Percentiles rank a stretch among this genome's conserved stretches.
These are phyloP conservation scores for Dothiorella sarmentorum DNA, from an alignment of 2,329 filamentous ascomycete species.

Conservation along the genomic window DNA sequence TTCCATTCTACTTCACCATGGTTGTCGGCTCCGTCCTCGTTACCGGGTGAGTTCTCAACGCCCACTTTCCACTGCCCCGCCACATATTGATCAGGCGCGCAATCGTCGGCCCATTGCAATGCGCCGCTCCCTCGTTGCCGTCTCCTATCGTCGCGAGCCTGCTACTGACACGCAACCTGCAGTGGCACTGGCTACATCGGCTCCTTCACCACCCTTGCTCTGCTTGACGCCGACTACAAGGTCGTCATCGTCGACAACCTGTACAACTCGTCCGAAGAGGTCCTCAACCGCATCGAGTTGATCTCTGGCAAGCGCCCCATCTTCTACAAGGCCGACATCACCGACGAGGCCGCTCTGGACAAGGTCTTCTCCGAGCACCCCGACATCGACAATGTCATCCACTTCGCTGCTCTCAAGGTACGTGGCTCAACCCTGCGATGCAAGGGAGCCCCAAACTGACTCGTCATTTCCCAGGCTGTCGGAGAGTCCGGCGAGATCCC, in stretches of 20 bases:
- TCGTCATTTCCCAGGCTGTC: constrained; percentile 63
- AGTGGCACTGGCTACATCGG: constrained; percentile 99
- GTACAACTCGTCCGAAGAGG: constrained; percentile 93
- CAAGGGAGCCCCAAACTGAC: constrained; percentile 16
- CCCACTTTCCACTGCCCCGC: not conserved
- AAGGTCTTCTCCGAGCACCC: constrained; percentile 85
- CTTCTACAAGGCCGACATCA: constrained; percentile 86
- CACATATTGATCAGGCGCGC: not conserved
- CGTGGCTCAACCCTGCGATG: constrained; percentile 22
- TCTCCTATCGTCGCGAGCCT: not conserved
- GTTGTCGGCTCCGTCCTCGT: constrained; percentile 83
- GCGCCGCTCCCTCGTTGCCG: constrained; percentile 9
- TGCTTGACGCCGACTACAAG: constrained; percentile 92
- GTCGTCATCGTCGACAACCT: constrained; percentile 95
- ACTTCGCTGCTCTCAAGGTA: constrained; percentile 97
- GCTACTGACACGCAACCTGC: constrained; percentile 16
- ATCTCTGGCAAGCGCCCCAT: constrained; percentile 82
- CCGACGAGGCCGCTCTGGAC: constrained; percentile 77
- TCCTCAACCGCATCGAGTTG: constrained; percentile 90
- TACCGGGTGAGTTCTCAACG: constrained; percentile 67
- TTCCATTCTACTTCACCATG: constrained; percentile 56
- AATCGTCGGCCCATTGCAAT: not conserved
- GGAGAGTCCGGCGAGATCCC: constrained; percentile 93
- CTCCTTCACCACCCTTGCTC: constrained; percentile 88
- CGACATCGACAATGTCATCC: constrained; percentile 95